Evolutionary conservation across 2,329 filamentous ascomycete species (phyloP).

Genomic region (Ceratocystis albifundus): DNA sequence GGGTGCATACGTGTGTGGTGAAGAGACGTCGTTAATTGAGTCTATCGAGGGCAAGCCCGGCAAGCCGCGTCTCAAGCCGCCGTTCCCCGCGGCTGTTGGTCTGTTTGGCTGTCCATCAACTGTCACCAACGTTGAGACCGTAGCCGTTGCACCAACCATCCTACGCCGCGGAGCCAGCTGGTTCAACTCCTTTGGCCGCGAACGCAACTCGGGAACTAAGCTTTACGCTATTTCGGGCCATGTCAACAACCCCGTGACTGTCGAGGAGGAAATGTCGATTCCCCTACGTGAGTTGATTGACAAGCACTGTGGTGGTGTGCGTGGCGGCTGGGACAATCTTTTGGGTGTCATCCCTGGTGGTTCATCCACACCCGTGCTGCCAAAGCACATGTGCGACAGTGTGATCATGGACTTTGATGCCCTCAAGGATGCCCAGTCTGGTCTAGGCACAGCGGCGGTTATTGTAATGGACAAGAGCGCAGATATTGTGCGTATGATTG

Average conservation of each 20-base stretch:
- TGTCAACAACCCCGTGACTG: constrained; percentile 96
- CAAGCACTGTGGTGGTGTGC: constrained; percentile 93
- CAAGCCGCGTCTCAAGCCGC: constrained; percentile 96
- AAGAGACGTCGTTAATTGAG: constrained; percentile 96
- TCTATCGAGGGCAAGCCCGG: constrained; percentile 97
- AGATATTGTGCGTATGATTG: constrained; percentile 88
- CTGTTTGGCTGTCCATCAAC: constrained; percentile 97
- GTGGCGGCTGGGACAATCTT: constrained; percentile 95
- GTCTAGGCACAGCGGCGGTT: constrained; percentile 91
- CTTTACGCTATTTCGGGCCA: constrained; percentile 97
- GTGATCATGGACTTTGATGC: constrained; percentile 99
- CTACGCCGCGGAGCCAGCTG: constrained; percentile 82
- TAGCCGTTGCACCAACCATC: constrained; percentile 92
- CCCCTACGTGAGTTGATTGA: constrained; percentile 92
- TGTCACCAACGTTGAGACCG: constrained; percentile 94
- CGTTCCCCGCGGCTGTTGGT: constrained; percentile 93
- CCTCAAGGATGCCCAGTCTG: constrained; percentile 93
- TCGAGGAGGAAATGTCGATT: constrained; percentile 99
- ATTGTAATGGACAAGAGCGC: constrained; percentile 99
- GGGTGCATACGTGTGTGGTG: constrained; percentile 94
- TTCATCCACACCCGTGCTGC: constrained; percentile 90
- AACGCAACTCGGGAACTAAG: constrained; percentile 95
- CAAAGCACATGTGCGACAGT: constrained; percentile 79
- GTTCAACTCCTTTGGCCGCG: constrained; percentile 89
- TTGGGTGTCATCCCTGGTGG: constrained; percentile 91